Conservation (phyloP, 2,329 filamentous ascomycete genomes). For the Apiospora hydei region DNA sequence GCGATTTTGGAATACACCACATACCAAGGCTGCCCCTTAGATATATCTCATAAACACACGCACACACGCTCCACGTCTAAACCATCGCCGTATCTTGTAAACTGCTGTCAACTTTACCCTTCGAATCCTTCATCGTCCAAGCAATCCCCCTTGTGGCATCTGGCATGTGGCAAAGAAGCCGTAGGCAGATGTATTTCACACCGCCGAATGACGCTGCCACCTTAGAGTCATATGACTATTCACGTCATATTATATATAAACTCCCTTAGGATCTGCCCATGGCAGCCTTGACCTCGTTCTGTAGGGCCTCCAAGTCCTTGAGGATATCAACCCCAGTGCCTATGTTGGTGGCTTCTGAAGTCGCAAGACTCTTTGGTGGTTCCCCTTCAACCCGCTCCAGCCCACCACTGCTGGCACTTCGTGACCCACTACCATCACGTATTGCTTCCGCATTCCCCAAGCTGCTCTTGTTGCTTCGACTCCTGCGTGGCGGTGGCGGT, state of each 20-base stretch:
- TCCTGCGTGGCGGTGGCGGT: slow-evolving; percentile 52
- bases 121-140: background rate
- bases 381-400: slow-evolving; percentile 31
- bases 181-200: too few species aligned
- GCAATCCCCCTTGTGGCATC: background rate
- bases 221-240: background rate
- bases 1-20: background rate
- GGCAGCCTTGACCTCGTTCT: slow-evolving; percentile 77
- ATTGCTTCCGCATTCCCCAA: background rate
- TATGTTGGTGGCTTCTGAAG: slow-evolving; percentile 40
- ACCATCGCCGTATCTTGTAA: background rate
- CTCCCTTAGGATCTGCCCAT: slow-evolving; percentile 45
- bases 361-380: slow-evolving; percentile 32
- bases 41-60: background rate
- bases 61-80: background rate
- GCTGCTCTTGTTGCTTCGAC: background rate
- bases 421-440: slow-evolving; percentile 31
- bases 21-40: slow-evolving; percentile 6
- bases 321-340: slow-evolving; percentile 63
- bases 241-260: background rate
- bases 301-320: slow-evolving; percentile 74
- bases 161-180: background rate
- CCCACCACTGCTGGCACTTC: slow-evolving; percentile 44
- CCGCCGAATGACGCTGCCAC: background rate
- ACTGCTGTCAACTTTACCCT: slow-evolving; percentile 8